These are phyloP conservation scores for Coelastrella sp. DNA, from an alignment of 139 green algal species.

Conservation along the genomic window DNA sequence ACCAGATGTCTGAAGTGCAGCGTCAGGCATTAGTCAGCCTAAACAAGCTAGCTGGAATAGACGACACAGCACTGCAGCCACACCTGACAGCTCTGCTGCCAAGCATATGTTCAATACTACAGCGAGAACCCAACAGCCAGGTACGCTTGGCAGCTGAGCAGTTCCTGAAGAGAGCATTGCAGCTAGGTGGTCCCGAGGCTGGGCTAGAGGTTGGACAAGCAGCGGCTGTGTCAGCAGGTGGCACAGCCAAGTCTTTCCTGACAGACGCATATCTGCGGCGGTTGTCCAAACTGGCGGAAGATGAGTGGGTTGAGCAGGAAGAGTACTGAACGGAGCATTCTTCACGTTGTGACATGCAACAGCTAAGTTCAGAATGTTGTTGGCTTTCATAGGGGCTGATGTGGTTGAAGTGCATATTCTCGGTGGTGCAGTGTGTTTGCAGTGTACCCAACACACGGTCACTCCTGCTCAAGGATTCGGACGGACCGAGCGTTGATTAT, in stretches of 20 bases:
- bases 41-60: conserved; percentile 53
- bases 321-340: conserved; percentile 58
- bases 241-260: conserved; percentile 63
- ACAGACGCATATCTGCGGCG: conserved; percentile 75
- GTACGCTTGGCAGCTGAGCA: conserved; percentile 49
- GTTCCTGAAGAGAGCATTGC: conserved; percentile 50
- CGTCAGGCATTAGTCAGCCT: conserved; percentile 74
- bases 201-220: conserved; percentile 59
- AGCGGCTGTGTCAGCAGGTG: conserved; percentile 57
- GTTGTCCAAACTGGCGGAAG: conserved; percentile 68
- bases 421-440: too few species aligned
- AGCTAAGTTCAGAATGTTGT: too few species aligned
- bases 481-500: too few species aligned
- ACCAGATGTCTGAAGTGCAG: conserved; percentile 81
- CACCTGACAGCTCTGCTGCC: conserved; percentile 75
- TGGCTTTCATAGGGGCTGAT: too few species aligned
- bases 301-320: conserved; percentile 66
- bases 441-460: too few species aligned
- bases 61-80: conserved; percentile 58
- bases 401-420: too few species aligned
- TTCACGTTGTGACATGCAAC: too few species aligned
- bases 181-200: conserved; percentile 38
- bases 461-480: too few species aligned
- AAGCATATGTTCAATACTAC: conserved; percentile 66
- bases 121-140: conserved; percentile 36